A percentile compares a stretch with the other conserved stretches of the same genome.
Conservation (phyloP, 305 asterid genomes). For the Fraxinus latifolia region DNA sequence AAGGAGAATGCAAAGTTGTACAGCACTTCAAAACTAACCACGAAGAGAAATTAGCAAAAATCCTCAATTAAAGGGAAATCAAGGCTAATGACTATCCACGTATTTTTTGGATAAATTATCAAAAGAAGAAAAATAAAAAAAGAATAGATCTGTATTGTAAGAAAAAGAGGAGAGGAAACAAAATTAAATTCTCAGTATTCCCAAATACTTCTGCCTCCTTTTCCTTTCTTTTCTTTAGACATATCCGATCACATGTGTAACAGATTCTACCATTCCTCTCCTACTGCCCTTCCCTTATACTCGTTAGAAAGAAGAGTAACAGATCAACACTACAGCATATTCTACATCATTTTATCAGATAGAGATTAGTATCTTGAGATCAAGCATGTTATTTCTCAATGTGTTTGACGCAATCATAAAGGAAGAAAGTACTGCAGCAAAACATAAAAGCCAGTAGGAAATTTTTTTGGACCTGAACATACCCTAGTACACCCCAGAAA, state of each 20-base stretch:
- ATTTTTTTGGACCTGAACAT: constrained; percentile 30
- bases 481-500: constrained; percentile 94
- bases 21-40: neutral
- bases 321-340: constrained; percentile 1
- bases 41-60: neutral
- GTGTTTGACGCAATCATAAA: neutral
- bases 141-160: neutral
- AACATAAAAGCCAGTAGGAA: constrained; percentile 16
- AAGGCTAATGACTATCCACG: neutral
- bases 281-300: neutral
- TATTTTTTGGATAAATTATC: neutral
- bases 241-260: neutral
- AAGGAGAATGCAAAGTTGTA: neutral
- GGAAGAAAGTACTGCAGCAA: constrained; percentile 7
- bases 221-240: constrained; percentile 7
- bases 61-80: neutral
- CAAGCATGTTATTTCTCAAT: neutral
- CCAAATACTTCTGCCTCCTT: neutral
- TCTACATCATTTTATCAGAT: neutral
- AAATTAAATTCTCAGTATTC: neutral
- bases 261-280: neutral
- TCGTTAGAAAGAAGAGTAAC: neutral
- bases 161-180: neutral
- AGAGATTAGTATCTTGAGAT: neutral
- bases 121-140: neutral